phyloP scores from a whole-genome alignment of 1,139 yeast species.

The Kodamaea anthophila region DNA sequence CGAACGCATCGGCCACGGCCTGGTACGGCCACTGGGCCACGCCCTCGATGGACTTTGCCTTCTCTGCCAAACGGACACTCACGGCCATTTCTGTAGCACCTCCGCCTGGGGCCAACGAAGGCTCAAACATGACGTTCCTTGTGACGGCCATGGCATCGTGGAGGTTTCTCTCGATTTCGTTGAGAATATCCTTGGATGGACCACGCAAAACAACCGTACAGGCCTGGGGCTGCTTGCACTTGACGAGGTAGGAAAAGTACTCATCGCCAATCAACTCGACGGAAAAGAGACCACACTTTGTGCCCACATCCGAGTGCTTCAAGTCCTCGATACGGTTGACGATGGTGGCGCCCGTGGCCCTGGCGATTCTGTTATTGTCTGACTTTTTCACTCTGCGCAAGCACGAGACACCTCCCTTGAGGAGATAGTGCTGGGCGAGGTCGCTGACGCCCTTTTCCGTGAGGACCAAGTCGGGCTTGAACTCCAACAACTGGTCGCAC shows the following conservation, averaged over 20 bases:
- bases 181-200: conserved; percentile 92
- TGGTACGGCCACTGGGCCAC: conserved; percentile 98
- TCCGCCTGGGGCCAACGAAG: conserved; percentile 95
- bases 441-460: conserved; percentile 99
- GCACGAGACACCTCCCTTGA: conserved; percentile 90
- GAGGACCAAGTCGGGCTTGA: conserved; percentile 89
- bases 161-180: conserved; percentile 93
- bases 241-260: conserved; percentile 79
- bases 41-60: conserved; percentile 90
- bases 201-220: conserved; percentile 93
- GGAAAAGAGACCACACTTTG: conserved; percentile 82
- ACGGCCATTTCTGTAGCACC: conserved; percentile 99
- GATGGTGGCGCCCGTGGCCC: conserved; percentile 97
- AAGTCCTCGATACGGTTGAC: conserved; percentile 94
- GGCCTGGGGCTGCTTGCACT: conserved; percentile 84
- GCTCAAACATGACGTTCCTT: conserved; percentile 91
- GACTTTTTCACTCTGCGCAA: conserved; percentile 93
- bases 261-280: conserved; percentile 97
- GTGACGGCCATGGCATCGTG: conserved; percentile 99
- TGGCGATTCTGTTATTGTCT: conserved; percentile 93
- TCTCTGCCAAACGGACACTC: conserved; percentile 79
- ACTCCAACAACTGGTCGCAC: conserved; percentile 79
- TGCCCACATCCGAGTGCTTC: conserved; percentile 85
- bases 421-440: conserved; percentile 91
- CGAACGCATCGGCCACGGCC: conserved; percentile 98